A percentile compares a stretch with the other conserved stretches of the same genome.
These are phyloP conservation scores for Stagonosporopsis vannaccii DNA, from an alignment of 2,329 filamentous ascomycete genomes.

Conservation along the genomic window DNA sequence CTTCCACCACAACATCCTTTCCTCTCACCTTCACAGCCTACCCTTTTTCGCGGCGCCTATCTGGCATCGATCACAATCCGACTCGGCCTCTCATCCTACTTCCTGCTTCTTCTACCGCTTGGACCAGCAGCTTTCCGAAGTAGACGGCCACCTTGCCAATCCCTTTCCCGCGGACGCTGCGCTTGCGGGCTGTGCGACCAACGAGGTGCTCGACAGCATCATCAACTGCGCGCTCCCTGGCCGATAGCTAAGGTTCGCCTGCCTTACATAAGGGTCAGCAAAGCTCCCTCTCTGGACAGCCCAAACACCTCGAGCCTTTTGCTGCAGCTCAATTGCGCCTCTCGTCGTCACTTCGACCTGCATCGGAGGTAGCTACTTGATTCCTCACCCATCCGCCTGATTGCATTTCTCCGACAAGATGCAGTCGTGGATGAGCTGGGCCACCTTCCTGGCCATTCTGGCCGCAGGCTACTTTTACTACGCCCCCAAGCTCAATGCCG, in stretches of 20 bases:
- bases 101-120: not conserved
- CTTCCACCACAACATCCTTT: conserved; percentile 31
- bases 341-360: conserved; percentile 3
- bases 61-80: conserved; percentile 3
- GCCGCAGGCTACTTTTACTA: conserved; percentile 41
- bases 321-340: conserved; percentile 1
- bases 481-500: conserved; percentile 32
- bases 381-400: not conserved
- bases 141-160: conserved; percentile 31
- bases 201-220: conserved; percentile 16
- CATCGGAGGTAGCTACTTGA: conserved; percentile 3
- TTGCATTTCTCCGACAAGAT: conserved; percentile 27
- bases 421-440: conserved; percentile 47
- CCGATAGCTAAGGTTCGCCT: conserved; percentile 13
- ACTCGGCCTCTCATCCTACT: not conserved
- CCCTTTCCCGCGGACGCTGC: conserved; percentile 27
- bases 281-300: conserved; percentile 15
- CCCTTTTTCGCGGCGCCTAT: conserved; percentile 1
- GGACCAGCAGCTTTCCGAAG: conserved; percentile 25
- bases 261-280: conserved; percentile 24
- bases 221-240: conserved; percentile 19
- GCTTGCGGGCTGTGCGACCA: conserved; percentile 19
- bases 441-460: conserved; percentile 39
- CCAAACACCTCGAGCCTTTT: conserved; percentile 4
- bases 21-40: conserved; percentile 13